Evolutionary conservation across 495 filamentous ascomycete species (phyloP).

Genomic region (Pseudevernia furfuracea): DNA sequence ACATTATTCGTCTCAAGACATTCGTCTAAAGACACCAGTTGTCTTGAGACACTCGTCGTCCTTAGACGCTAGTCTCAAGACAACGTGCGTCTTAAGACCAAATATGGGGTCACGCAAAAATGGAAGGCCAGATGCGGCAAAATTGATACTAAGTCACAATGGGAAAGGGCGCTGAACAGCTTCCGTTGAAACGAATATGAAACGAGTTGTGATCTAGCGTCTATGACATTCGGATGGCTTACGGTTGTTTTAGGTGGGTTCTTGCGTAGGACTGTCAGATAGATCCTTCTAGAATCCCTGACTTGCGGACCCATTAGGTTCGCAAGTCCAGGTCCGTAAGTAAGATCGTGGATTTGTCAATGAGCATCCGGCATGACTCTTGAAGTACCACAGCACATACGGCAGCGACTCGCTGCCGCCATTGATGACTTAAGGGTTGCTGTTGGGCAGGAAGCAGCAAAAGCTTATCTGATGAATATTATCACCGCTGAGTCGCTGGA

Average conservation of each 20-base stretch:
- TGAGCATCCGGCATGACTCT: slow-evolving; percentile 15
- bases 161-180: no score
- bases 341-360: neutral
- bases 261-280: neutral
- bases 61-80: no score
- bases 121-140: no score
- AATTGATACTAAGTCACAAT: no score
- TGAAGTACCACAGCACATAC: slow-evolving; percentile 13
- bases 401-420: slow-evolving; percentile 9
- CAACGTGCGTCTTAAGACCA: no score
- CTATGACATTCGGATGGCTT: neutral
- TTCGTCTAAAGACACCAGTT: no score
- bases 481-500: neutral
- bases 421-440: slow-evolving; percentile 14
- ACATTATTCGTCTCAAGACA: no score
- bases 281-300: slow-evolving; percentile 15
- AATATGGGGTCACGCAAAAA: no score
- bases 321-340: slow-evolving; percentile 8
- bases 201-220: no score
- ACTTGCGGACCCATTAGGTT: slow-evolving; percentile 8
- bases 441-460: slow-evolving; percentile 14
- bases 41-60: no score
- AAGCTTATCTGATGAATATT: slow-evolving; percentile 5
- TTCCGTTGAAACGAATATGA: neutral
- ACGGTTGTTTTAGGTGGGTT: neutral